Percentiles rank a stretch among this genome's conserved stretches.
Evolutionary conservation across 1,284 basidiomycete species (phyloP).

Genomic region (Malassezia psittaci): DNA sequence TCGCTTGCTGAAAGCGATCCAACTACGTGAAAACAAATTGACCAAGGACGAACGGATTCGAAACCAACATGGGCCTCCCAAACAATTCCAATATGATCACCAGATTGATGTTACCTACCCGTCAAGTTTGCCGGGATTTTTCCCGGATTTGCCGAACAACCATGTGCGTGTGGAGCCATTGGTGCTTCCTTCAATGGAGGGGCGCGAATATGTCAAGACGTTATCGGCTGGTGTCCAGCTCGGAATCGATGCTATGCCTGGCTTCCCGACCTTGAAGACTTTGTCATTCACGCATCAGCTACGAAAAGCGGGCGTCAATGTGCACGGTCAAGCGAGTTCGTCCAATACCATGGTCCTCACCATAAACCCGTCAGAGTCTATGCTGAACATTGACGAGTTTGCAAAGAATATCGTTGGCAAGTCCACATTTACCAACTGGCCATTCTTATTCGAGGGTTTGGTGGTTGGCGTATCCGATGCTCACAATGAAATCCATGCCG

Average conservation of each 20-base stretch:
- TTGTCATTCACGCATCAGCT: slow-evolving; percentile 68
- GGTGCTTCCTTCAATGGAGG: slow-evolving; percentile 66
- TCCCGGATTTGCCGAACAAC: slow-evolving; percentile 77
- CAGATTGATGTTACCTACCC: slow-evolving; percentile 60
- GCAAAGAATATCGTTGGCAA: slow-evolving; percentile 53
- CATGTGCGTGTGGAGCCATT: slow-evolving; percentile 69
- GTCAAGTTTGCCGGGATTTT: slow-evolving; percentile 84
- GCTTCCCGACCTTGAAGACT: slow-evolving; percentile 88
- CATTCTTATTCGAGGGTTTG: slow-evolving; percentile 82
- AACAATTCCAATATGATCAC: slow-evolving; percentile 64
- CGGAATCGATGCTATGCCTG: slow-evolving; percentile 75
- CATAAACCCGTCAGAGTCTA: slow-evolving; percentile 66
- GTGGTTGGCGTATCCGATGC: slow-evolving; percentile 74
- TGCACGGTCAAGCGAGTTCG: slow-evolving; percentile 78
- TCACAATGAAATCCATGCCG: slow-evolving; percentile 60
- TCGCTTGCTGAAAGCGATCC: slow-evolving; percentile 60
- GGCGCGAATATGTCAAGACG: slow-evolving; percentile 72
- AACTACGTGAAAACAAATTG: slow-evolving; percentile 65
- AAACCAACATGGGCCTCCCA: slow-evolving; percentile 70
- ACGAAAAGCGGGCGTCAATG: slow-evolving; percentile 78
- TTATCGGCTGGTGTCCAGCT: slow-evolving; percentile 79
- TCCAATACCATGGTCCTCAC: slow-evolving; percentile 88
- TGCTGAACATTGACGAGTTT: slow-evolving; percentile 56
- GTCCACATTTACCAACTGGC: slow-evolving; percentile 71
- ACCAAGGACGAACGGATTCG: slow-evolving; percentile 66